phyloP scores from a whole-genome alignment of 768 basidiomycete genomes.

The Clitopilus passeckerianus region DNA sequence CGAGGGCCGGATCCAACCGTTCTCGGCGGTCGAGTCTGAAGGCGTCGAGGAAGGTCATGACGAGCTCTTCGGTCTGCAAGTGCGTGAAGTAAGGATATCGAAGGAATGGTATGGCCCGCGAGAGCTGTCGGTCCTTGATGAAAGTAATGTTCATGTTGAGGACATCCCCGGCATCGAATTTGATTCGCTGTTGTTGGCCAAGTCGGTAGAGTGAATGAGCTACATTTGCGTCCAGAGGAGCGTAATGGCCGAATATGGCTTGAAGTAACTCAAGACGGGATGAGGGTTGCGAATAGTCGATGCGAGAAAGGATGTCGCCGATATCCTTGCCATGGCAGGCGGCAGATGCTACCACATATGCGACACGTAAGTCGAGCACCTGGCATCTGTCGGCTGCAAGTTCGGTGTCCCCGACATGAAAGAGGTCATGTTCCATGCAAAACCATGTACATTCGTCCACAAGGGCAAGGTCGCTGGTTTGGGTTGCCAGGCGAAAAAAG shows the following conservation, averaged over 20 bases:
- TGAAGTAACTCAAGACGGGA: slow-evolving; percentile 24
- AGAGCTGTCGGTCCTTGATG: slow-evolving; percentile 20
- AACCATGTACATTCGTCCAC: slow-evolving; percentile 29
- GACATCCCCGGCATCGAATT: slow-evolving; percentile 15
- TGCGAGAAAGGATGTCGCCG: slow-evolving; percentile 22
- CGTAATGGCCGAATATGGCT: slow-evolving; percentile 14
- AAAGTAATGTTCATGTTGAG: slow-evolving; percentile 27
- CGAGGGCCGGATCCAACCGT: slow-evolving; percentile 21
- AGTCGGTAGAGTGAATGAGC: slow-evolving; percentile 29
- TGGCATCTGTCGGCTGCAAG: slow-evolving; percentile 15
- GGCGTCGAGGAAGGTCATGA: slow-evolving; percentile 30
- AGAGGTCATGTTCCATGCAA: slow-evolving; percentile 19
- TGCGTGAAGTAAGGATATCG: slow-evolving; percentile 20
- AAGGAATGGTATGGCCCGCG: slow-evolving; percentile 28
- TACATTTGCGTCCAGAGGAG: slow-evolving; percentile 20
- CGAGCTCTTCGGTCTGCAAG: slow-evolving; percentile 27
- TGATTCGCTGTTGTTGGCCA: slow-evolving; percentile 15
- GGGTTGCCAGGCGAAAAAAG: slow-evolving; percentile 41
- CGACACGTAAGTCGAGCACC: slow-evolving; percentile 25
- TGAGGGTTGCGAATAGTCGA: slow-evolving; percentile 13
- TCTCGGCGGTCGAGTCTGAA: slow-evolving; percentile 28
- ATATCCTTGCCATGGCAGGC: slow-evolving; percentile 20
- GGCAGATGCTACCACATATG: slow-evolving; percentile 26
- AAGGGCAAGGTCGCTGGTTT: slow-evolving; percentile 30
- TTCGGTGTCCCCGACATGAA: not conserved